Evolutionary conservation across 1,284 basidiomycete species (phyloP).

Genomic region (Sanghuangporus weigelae): DNA sequence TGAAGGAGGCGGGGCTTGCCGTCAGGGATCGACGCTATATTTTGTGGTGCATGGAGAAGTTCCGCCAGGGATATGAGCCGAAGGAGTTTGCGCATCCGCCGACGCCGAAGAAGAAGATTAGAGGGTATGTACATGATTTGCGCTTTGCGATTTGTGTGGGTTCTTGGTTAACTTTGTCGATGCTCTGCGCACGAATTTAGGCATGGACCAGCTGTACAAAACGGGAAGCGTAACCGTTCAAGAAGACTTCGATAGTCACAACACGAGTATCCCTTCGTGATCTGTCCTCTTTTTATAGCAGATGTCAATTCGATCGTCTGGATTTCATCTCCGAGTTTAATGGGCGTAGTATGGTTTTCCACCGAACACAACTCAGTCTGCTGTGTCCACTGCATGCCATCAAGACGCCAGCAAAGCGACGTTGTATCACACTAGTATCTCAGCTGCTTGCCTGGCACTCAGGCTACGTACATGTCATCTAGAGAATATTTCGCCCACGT

Average conservation of each 20-base stretch:
- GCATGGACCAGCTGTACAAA: conserved; percentile 64
- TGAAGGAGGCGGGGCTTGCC: conserved; percentile 61
- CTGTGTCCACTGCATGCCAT: too few relatives aligned
- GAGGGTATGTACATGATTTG: conserved; percentile 51
- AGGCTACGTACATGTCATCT: too few relatives aligned
- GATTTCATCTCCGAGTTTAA: neutral
- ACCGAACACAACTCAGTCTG: too few relatives aligned
- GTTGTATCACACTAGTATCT: too few relatives aligned
- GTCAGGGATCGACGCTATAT: conserved; percentile 74
- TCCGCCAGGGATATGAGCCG: conserved; percentile 50
- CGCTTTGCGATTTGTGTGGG: neutral
- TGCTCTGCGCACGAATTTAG: conserved; percentile 24
- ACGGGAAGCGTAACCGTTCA: conserved; percentile 69
- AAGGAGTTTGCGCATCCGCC: conserved; percentile 58
- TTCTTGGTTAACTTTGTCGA: neutral
- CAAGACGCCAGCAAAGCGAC: too few relatives aligned
- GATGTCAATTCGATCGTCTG: neutral
- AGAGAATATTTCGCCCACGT: too few relatives aligned
- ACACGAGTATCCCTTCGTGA: neutral
- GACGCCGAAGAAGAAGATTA: conserved; percentile 65
- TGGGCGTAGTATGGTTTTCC: neutral
- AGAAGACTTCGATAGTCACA: conserved; percentile 32
- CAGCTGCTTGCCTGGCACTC: too few relatives aligned
- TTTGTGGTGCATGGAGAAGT: conserved; percentile 80
- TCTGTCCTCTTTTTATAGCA: neutral